Base-by-base conservation (phyloP, 2,329 filamentous ascomycete species). In the Colletotrichum magnum region DNA sequence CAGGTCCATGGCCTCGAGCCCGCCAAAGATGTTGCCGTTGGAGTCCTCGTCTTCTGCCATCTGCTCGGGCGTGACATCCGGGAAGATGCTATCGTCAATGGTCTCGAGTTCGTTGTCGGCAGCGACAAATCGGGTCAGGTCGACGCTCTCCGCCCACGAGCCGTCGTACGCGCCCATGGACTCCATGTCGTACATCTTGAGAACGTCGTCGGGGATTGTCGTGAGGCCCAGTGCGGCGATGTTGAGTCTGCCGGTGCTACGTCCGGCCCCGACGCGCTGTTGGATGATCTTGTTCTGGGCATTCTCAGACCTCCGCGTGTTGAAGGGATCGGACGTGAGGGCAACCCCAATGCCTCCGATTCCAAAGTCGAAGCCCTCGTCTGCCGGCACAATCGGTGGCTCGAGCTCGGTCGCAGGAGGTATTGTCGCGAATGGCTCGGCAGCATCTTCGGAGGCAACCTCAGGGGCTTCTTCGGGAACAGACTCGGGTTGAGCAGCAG, bases 141-240 rank as follows among this genome's bases (percentile, higher is more conserved):
- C 95, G 12, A 98, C 94, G 68, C 93, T 92, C 79, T 98, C 95
- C 2, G 94, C 94, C 96, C 96, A 98, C 41, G 91, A 89, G 12
- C 90, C 88, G 43, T 87, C 89, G 24, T 87, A 83, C 13, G 84
- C 85, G 45, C 91, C 89, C 64, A 90, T 86, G 1, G 88, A 86
- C 61, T 94, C 90, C 18, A 93, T 85, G 74, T 94, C 93, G 78
- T 98, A 98, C 95, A 98, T 98, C 63, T 90, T 89, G 81, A 97
- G 83, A 0, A 98, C 93, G 76, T 97, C 93, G 1, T 88, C 80
- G 0, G 96, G 96, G 4, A 99, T 92, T 66, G 92, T 87, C 70
- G 90, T 92, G 47, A 99, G 80, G 1, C 90, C 89, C 85, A 98
- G 88, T 0, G 93, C 94, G 1, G 95, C 92, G 76, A 99, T 95